Evolutionary conservation across 2,329 filamentous ascomycete genomes (phyloP).

Genomic region (Spiromastix sp.): DNA sequence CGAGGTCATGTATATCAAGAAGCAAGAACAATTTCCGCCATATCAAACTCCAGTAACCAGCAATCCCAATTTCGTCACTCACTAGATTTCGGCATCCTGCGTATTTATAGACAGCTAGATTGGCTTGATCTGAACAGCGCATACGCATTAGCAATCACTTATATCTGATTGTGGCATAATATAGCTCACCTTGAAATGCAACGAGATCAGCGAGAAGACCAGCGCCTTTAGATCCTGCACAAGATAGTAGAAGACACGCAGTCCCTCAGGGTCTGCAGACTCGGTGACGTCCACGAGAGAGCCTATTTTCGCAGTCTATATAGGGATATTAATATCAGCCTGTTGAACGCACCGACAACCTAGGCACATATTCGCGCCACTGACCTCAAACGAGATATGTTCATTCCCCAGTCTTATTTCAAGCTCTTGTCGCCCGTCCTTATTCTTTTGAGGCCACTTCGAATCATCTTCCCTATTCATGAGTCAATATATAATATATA

Average conservation of each 20-base stretch:
- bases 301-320: constrained; percentile 91
- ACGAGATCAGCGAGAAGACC: constrained; percentile 88
- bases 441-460: constrained; percentile 99
- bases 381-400: constrained; percentile 93
- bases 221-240: constrained; percentile 95
- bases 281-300: constrained; percentile 95
- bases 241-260: constrained; percentile 96
- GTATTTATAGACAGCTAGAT: constrained; percentile 28
- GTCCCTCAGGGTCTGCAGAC: constrained; percentile 86
- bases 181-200: constrained; percentile 77
- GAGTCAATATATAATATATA: constrained; percentile 16
- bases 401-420: constrained; percentile 91
- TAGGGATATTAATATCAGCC: constrained; percentile 1
- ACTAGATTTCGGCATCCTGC: not conserved
- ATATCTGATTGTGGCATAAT: constrained; percentile 15
- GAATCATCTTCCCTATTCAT: constrained; percentile 77
- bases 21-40: not conserved
- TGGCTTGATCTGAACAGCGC: constrained; percentile 36
- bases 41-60: not conserved
- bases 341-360: not conserved
- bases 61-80: not conserved
- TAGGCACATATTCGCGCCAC: constrained; percentile 15
- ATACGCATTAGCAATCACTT: not conserved
- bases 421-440: constrained; percentile 91
- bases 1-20: too few species aligned